Evolutionary conservation across 2,329 filamentous ascomycete genomes (phyloP).

Genomic region (Elsinoe necatrix): DNA sequence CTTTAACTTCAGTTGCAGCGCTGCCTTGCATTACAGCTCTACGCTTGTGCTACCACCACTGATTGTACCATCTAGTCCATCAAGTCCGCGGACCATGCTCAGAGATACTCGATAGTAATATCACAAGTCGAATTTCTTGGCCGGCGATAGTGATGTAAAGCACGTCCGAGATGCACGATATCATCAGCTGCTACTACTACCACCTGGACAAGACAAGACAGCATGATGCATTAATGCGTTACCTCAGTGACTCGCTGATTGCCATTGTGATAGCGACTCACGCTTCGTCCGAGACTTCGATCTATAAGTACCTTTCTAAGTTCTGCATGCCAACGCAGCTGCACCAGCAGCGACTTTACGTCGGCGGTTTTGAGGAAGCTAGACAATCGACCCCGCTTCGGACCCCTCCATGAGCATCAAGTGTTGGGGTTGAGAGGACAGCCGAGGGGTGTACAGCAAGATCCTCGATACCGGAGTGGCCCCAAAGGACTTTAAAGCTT

Average conservation of each 20-base stretch:
- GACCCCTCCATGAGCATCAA: background rate
- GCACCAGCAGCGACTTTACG: background rate
- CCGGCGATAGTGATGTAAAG: too few relatives aligned
- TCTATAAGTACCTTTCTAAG: too few relatives aligned
- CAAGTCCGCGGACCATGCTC: too few relatives aligned
- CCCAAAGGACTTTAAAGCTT: background rate
- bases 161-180: too few relatives aligned
- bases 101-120: too few relatives aligned
- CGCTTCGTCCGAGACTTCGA: too few relatives aligned
- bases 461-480: background rate
- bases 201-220: too few relatives aligned
- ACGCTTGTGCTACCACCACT: background rate
- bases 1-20: background rate
- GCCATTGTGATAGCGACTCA: too few relatives aligned
- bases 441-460: background rate
- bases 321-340: background rate
- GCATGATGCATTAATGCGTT: too few relatives aligned
- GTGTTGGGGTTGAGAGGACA: background rate
- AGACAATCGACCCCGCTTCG: background rate
- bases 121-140: too few relatives aligned
- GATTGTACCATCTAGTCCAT: background rate
- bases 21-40: background rate
- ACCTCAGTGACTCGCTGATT: too few relatives aligned
- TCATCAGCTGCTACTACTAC: too few relatives aligned
- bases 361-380: background rate